These are phyloP conservation scores for Tolypocladium amazonense DNA, from an alignment of 2,329 filamentous ascomycete genomes.

Conservation along the genomic window DNA sequence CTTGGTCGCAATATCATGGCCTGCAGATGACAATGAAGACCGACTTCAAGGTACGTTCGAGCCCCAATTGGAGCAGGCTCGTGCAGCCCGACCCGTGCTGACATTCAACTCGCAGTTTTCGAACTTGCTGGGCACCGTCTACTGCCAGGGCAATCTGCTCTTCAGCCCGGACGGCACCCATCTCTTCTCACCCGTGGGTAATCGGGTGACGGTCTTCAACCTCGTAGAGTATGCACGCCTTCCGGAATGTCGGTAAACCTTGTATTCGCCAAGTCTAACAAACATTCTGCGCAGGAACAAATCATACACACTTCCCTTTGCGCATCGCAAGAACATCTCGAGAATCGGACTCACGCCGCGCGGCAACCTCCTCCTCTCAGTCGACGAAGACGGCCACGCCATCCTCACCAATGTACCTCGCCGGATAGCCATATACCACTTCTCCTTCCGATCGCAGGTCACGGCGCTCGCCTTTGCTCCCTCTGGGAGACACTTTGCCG, in stretches of 20 bases:
- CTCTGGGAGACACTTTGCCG: slow-evolving; percentile 82
- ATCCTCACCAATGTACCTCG: slow-evolving; percentile 86
- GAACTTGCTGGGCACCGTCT: slow-evolving; percentile 95
- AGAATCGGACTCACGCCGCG: slow-evolving; percentile 79
- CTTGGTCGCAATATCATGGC: slow-evolving; percentile 17
- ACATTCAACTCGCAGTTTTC: slow-evolving; percentile 60
- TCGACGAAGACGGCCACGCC: slow-evolving; percentile 89
- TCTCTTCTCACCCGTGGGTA: slow-evolving; percentile 91
- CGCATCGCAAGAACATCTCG: slow-evolving; percentile 87
- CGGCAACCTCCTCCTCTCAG: slow-evolving; percentile 82
- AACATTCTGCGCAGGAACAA: slow-evolving; percentile 55
- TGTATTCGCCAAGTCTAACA: slow-evolving; percentile 19
- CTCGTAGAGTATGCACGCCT: slow-evolving; percentile 65
- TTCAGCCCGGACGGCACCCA: slow-evolving; percentile 95
- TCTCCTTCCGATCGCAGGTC: slow-evolving; percentile 81
- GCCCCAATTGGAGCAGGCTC: neutral
- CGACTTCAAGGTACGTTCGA: slow-evolving; percentile 72
- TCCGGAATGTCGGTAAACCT: neutral
- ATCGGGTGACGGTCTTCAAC: slow-evolving; percentile 91
- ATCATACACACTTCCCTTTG: slow-evolving; percentile 77
- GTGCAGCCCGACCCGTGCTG: neutral
- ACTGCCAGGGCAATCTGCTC: slow-evolving; percentile 93
- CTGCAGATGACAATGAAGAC: slow-evolving; percentile 74
- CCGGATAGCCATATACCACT: slow-evolving; percentile 81
- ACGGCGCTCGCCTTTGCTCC: slow-evolving; percentile 84